Evolutionary conservation across 768 basidiomycete species (phyloP).

Genomic region (Agaricus sinodeliciosus): DNA sequence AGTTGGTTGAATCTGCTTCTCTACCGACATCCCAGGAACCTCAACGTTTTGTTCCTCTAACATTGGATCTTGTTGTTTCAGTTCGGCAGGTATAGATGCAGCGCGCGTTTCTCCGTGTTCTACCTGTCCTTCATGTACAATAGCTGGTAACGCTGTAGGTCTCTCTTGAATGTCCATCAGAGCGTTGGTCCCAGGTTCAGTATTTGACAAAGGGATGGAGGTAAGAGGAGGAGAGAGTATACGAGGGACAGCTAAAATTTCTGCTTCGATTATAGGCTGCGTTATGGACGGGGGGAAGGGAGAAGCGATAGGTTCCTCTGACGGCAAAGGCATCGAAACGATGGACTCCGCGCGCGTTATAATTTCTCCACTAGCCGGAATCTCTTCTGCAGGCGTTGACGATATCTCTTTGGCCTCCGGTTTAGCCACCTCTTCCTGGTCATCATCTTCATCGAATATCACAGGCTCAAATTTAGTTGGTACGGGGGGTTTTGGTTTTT

Average conservation of each 20-base stretch:
- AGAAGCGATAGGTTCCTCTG: not conserved
- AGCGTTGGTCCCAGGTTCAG: not conserved
- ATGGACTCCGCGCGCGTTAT: not conserved
- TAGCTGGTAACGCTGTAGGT: not conserved
- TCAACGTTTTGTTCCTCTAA: not conserved
- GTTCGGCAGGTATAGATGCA: not conserved
- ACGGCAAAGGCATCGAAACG: not conserved
- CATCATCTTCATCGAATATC: conserved; percentile 24
- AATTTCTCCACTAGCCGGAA: not conserved
- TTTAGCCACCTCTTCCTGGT: conserved; percentile 14
- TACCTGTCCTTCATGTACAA: not conserved
- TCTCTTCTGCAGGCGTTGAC: not conserved
- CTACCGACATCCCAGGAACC: not conserved
- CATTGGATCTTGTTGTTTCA: not conserved
- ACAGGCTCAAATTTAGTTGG: conserved; percentile 17
- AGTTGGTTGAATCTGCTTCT: not conserved
- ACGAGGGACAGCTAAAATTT: not conserved
- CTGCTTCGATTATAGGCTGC: not conserved
- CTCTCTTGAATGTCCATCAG: not conserved
- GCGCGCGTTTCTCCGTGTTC: not conserved
- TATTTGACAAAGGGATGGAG: not conserved
- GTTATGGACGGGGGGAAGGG: not conserved
- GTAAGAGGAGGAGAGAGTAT: not conserved
- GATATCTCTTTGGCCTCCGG: not conserved
- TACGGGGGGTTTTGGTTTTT: conserved; percentile 19